A percentile compares a stretch with the other conserved stretches of the same genome.
Conservation (phyloP, 768 basidiomycete genomes). For the Grammothele lineata region DNA sequence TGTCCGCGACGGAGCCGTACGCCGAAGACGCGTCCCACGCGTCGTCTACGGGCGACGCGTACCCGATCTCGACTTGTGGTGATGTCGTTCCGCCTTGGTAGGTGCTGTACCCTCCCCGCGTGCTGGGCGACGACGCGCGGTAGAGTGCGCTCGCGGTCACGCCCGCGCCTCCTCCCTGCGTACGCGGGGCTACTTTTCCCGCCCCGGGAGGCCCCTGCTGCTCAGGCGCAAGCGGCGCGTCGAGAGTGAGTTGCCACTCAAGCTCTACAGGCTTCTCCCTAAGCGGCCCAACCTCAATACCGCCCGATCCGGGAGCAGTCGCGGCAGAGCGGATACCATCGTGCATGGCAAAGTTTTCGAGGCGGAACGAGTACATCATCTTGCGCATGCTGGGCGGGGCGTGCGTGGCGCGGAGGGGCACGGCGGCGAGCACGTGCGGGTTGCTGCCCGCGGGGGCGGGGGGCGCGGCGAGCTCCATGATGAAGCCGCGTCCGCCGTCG, state of each 20-base stretch:
- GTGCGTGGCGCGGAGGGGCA: conserved; percentile 73
- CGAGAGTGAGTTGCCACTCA: conserved; percentile 57
- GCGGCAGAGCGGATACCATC: conserved; percentile 43
- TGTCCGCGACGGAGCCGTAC: conserved; percentile 6
- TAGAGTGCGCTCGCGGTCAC: no score
- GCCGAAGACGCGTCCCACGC: conserved; percentile 8
- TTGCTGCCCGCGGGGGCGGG: conserved; percentile 1
- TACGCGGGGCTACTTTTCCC: not conserved
- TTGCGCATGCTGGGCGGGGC: conserved; percentile 64
- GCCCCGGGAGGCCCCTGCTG: not conserved
- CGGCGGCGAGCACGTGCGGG: conserved; percentile 31
- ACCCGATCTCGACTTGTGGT: conserved; percentile 5
- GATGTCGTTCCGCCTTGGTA: not conserved
- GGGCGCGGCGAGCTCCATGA: conserved; percentile 17
- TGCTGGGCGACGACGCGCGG: no score
- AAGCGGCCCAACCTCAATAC: conserved; percentile 51
- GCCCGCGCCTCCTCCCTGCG: not conserved
- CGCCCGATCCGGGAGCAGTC: conserved; percentile 11
- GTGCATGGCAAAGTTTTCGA: conserved; percentile 64
- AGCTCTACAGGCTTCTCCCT: conserved; percentile 57
- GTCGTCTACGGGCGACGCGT: not conserved
- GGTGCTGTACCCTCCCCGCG: no score
- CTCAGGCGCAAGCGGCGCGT: conserved; percentile 1
- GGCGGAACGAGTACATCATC: conserved; percentile 76
- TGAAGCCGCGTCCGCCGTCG: conserved; percentile 15